Evolutionary conservation across 164 flowering plant genomes (phyloP), one percentile per base, ranked within the genome.

Genomic region (Vitis amurensis): DNA sequence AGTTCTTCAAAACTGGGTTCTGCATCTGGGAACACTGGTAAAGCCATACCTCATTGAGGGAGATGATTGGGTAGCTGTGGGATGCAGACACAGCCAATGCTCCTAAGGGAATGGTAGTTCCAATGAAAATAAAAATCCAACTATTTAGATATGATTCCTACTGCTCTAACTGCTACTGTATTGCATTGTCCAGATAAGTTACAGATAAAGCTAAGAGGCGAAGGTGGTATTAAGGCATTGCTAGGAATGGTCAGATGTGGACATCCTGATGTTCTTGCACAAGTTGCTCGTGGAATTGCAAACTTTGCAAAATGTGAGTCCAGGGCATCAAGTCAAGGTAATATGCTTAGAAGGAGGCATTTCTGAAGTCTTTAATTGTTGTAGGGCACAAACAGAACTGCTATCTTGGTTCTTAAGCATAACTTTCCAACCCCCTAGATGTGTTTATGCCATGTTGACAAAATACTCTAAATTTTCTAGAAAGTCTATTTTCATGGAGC

Each of bases 301-400:
- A 93, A 95, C 75, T 95, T 95, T 66, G 99, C 99, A n/a, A 93
- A 93, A 74, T 95, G 97, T 65, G 99, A 95, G 76, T 95, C 99
- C 48, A 85, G 96, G 78, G 87, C 93, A 66, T 87, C 88, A 55
- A 79, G 88, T 72, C 94, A 93, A 83, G 98, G 99, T 93, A 79
- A 64, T 2, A n/a, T 15, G 14, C 10, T 3, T 27, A 56, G 17
- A 49, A 23, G 57, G 16, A 8, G 27, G 27, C 27, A 23, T 23
- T 23, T 37, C 44, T 37, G 44, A 37, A 37, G 44, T 37, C 44
- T 37, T 37, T 37, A 37, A 37, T 37, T 37, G 44, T 37, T 37
- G 44, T 37, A 37, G 44, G 44, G 7, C 44, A 3, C 44, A 37
- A 6, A 37, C 44, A 37, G 6, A 37, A 37, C 44, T 37, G 44